phyloP scores from a whole-genome alignment of 306 rosid genomes.

The Acacia melanoxylon region DNA sequence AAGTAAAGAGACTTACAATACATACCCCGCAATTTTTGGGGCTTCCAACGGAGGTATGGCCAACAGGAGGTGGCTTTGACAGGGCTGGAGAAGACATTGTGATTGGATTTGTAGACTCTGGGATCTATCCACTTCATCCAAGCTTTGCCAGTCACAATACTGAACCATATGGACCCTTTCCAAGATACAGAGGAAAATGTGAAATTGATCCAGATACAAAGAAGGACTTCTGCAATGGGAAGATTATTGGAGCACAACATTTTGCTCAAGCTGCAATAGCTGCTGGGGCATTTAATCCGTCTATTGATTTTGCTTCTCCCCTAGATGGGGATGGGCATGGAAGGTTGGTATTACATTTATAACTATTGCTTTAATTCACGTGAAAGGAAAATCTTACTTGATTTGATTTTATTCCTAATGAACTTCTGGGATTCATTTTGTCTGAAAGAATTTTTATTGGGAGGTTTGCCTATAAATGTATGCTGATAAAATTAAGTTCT shows the following conservation, averaged over 20 bases:
- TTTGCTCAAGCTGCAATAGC: constrained; percentile 98
- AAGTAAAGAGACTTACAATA: constrained; percentile 87
- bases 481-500: neutral
- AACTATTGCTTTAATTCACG: neutral
- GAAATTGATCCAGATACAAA: constrained; percentile 87
- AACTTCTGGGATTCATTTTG: neutral
- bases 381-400: neutral
- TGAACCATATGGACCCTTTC: constrained; percentile 84
- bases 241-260: constrained; percentile 98
- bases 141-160: constrained; percentile 69
- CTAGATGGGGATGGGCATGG: constrained; percentile 99
- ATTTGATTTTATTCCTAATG: neutral
- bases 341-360: constrained; percentile 52
- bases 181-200: constrained; percentile 90
- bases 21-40: constrained; percentile 99
- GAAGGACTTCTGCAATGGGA: constrained; percentile 86
- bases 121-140: constrained; percentile 91
- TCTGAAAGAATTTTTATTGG: neutral
- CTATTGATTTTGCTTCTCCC: constrained; percentile 92
- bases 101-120: constrained; percentile 97
- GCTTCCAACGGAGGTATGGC: constrained; percentile 99
- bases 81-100: constrained; percentile 97
- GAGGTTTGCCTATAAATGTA: neutral
- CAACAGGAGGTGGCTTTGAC: constrained; percentile 98
- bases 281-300: constrained; percentile 89